Conservation (phyloP, 805 yeast species). For the Grigorovia jiainica region DNA sequence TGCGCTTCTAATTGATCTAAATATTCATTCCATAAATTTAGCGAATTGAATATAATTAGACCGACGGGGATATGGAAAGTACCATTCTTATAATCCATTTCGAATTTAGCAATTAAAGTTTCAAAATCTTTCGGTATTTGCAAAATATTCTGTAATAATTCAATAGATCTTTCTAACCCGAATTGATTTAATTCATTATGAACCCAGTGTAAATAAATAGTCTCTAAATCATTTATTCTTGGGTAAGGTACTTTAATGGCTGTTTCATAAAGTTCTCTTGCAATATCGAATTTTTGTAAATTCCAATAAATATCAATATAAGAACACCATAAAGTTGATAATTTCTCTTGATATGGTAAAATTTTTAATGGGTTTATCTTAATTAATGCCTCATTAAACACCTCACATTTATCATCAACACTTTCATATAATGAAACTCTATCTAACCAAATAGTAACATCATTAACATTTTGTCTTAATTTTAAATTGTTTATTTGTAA, state of each 20-base stretch:
- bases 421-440: conserved; percentile 41
- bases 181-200: conserved; percentile 52
- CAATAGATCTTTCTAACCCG: conserved; percentile 36
- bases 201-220: conserved; percentile 68
- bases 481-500: conserved; percentile 50
- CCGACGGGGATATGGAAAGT: conserved; percentile 24
- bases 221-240: conserved; percentile 52
- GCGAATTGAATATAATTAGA: conserved; percentile 45
- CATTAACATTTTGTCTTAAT: conserved; percentile 51
- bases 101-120: conserved; percentile 13
- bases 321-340: conserved; percentile 58
- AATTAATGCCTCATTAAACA: conserved; percentile 56
- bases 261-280: conserved; percentile 51
- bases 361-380: conserved; percentile 52
- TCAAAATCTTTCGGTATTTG: conserved; percentile 30
- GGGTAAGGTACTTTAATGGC: conserved; percentile 64
- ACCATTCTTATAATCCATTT: neutral
- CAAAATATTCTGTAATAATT: conserved; percentile 35
- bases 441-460: conserved; percentile 60
- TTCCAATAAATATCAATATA: conserved; percentile 59
- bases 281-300: conserved; percentile 45
- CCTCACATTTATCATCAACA: conserved; percentile 31
- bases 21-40: conserved; percentile 63
- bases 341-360: conserved; percentile 27
- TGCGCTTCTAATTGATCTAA: conserved; percentile 55